Evolutionary conservation across 2,329 filamentous ascomycete species (phyloP), one percentile per base, ranked within the genome.

Genomic region (Talaromyces marneffei): DNA sequence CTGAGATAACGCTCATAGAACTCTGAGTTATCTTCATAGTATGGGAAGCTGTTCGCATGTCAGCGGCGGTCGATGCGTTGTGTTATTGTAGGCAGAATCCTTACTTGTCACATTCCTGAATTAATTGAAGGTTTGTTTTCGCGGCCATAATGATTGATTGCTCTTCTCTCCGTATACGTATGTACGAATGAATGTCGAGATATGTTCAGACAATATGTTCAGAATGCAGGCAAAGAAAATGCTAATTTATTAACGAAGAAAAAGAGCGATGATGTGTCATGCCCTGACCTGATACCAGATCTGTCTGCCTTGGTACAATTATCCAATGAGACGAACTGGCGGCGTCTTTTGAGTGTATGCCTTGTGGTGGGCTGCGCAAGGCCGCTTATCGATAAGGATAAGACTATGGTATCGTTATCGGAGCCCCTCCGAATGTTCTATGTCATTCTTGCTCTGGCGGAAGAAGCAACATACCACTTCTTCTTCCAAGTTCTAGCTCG

Each of bases 1-100:
- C 75, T 74, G 62, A 85, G 75, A 64, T 83, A 76, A 46, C 78
- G 74, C 48, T 81, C 76, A 73, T 88, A 85, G 56, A 79, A 78
- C 62, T 82, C 72, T 9, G 84, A 82, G 65, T 87, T 79, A 59
- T 79, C 80, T 60, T 87, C 81, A 60, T 83, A 81, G 75, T 95
- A 91, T 1, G 92, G 92, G 70, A 96, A 96, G 69, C 90, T 93
- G 68, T 56, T 53, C 5, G 18, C 1, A 31, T 46, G 23, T 62
- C 12, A 62, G 57, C 23, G 10, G 16, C 8, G 1, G 5, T 16
- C 27, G 29, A 39, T 14, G 3, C 27, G 29, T 27, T 14, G 3
- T 37, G 18, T 37, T 7, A 7, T 16, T 25, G 27, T 18, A 52
- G 29, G 18, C 6, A 37, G 18, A 54, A n/a, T 52, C 7, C 52